Conservation (phyloP, 1,284 basidiomycete species). For the Austropuccinia psidii region DNA sequence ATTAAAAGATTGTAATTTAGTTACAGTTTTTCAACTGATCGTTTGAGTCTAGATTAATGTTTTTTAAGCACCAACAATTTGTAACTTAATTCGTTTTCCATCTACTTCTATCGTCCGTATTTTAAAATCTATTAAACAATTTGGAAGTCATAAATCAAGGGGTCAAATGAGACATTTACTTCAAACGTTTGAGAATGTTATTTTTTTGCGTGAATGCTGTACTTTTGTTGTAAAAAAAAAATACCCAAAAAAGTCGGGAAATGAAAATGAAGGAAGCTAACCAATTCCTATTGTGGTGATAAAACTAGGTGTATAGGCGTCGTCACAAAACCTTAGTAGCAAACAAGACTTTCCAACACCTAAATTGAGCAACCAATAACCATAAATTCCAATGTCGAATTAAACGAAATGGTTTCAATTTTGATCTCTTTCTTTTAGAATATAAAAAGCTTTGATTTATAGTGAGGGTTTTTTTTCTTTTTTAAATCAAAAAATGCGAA, state of each 20-base stretch:
- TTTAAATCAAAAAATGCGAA: too few relatives aligned
- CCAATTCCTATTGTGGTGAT: constrained; percentile 88
- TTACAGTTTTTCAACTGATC: background rate
- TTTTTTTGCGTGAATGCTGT: too few relatives aligned
- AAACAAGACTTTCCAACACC: constrained; percentile 93
- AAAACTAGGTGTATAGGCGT: constrained; percentile 98
- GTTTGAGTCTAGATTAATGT: background rate
- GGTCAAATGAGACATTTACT: background rate
- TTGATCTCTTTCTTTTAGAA: too few relatives aligned
- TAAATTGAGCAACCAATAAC: too few relatives aligned
- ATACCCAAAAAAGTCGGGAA: too few relatives aligned
- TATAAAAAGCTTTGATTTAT: too few relatives aligned
- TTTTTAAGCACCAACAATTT: constrained; percentile 86
- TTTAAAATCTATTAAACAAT: constrained; percentile 65
- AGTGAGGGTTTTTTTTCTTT: too few relatives aligned
- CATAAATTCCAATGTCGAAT: too few relatives aligned
- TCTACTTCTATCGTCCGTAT: constrained; percentile 95
- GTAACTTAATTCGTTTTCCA: constrained; percentile 90
- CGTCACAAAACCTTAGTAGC: constrained; percentile 96
- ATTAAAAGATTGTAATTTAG: background rate
- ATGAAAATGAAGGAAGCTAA: background rate
- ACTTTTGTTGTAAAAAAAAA: too few relatives aligned
- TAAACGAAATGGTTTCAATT: too few relatives aligned
- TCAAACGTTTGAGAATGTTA: too few relatives aligned
- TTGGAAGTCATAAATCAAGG: background rate